These are phyloP conservation scores for Yueomyces sp. DNA, from an alignment of 805 yeast species.

Conservation along the genomic window DNA sequence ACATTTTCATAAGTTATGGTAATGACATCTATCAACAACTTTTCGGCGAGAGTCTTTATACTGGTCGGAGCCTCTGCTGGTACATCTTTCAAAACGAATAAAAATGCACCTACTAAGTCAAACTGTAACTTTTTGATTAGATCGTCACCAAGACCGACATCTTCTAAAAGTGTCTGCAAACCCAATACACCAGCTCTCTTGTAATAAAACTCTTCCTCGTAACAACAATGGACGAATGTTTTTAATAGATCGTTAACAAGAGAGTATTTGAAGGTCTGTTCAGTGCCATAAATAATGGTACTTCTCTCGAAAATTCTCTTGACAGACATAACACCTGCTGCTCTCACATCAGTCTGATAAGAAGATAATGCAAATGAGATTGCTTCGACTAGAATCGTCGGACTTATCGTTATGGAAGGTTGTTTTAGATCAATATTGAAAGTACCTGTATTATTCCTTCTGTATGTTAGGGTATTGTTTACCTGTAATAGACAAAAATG, in stretches of 20 bases:
- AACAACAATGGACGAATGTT: constrained; percentile 81
- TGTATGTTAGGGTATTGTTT: constrained; percentile 57
- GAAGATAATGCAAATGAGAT: constrained; percentile 71
- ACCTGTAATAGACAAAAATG: constrained; percentile 72
- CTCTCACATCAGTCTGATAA: constrained; percentile 54
- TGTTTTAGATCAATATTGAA: constrained; percentile 71
- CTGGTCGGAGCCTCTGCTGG: constrained; percentile 76
- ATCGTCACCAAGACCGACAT: constrained; percentile 47
- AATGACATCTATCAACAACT: constrained; percentile 49
- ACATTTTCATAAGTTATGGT: constrained; percentile 51
- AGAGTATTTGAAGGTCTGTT: constrained; percentile 58
- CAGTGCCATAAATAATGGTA: constrained; percentile 53
- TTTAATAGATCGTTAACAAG: constrained; percentile 64
- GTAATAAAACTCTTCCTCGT: constrained; percentile 72
- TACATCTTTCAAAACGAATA: constrained; percentile 82
- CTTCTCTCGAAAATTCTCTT: constrained; percentile 49
- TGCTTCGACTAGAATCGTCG: constrained; percentile 58
- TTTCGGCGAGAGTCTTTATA: constrained; percentile 61
- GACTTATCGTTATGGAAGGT: constrained; percentile 58
- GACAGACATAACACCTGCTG: constrained; percentile 56
- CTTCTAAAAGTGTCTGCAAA: constrained; percentile 56
- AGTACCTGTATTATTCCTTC: constrained; percentile 49
- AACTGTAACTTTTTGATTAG: constrained; percentile 72
- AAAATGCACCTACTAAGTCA: constrained; percentile 74
- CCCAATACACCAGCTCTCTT: constrained; percentile 88